Conservation (phyloP, 495 filamentous ascomycete species). For the Filosporella fistucella region DNA sequence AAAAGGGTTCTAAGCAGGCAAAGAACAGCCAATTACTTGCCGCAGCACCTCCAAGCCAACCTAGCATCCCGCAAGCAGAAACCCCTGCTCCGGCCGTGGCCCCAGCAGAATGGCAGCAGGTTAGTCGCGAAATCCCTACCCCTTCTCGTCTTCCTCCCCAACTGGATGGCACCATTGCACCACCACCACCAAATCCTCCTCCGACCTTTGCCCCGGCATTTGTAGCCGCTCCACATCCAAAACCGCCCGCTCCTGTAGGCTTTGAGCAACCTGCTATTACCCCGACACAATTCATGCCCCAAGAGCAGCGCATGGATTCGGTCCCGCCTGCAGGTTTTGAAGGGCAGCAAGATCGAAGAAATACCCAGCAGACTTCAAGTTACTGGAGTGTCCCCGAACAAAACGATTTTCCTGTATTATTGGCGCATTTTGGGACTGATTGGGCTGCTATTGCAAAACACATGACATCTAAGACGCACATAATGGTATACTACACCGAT, state of each 20-base stretch:
- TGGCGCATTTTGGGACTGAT: constrained; percentile 84
- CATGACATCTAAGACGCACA: constrained; percentile 88
- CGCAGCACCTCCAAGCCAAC: constrained; percentile 17
- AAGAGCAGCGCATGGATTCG: constrained; percentile 28
- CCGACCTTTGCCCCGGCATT: constrained; percentile 33
- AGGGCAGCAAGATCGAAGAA: constrained; percentile 34
- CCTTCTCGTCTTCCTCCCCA: constrained; percentile 10
- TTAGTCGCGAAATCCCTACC: constrained; percentile 3
- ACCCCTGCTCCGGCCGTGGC: constrained; percentile 10
- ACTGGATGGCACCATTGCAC: constrained; percentile 15
- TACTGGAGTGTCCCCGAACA: constrained; percentile 97
- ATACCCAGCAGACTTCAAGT: constrained; percentile 66
- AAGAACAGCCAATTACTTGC: constrained; percentile 32
- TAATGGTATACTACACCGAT: constrained; percentile 71
- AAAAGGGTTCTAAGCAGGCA: constrained; percentile 26
- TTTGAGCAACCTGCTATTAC: constrained; percentile 18
- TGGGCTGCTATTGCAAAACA: constrained; percentile 77
- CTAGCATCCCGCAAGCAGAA: constrained; percentile 8
- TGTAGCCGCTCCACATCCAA: constrained; percentile 18
- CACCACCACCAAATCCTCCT: constrained; percentile 10
- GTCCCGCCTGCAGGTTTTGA: constrained; percentile 34
- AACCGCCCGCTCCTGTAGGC: constrained; percentile 34
- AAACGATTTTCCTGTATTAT: constrained; percentile 70
- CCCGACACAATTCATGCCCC: constrained; percentile 19
- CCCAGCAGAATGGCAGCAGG: background rate